Evolutionary conservation across 805 yeast species (phyloP), one percentile per base, ranked within the genome.

Genomic region (Lipomyces lipofer): DNA sequence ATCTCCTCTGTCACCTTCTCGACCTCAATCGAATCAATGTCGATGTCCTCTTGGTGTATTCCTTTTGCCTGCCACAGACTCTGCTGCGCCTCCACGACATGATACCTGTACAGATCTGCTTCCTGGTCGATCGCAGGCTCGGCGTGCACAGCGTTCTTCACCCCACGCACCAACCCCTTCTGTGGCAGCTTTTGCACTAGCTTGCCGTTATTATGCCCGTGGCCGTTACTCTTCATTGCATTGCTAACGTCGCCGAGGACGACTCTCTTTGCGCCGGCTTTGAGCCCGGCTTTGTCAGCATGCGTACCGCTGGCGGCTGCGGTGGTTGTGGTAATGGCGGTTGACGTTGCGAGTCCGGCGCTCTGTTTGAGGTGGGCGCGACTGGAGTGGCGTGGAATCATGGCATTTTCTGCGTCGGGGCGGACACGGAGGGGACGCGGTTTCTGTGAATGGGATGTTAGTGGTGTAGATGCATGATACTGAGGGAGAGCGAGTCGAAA

Each of bases 191-290:
- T 50, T 48, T 56, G 59, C 2, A 48, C 45, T 8, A 56, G 51
- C 49, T 56, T 56, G 10, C 58, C 58, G 33, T 40, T 52, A n/a
- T 46, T 43, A 17, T 30, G 25, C 4, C 35, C 32, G n/a, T 27
- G 2, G 25, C 43, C 25, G 4, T 40, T n/a, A 15, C 32, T 12
- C 40, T 49, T 48, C 33, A 51, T 21, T 3, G 58, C 55, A 33
- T 57, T 57, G 46, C 60, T 55, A 21, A 58, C 62, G 28, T 58
- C 62, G 9, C 60, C 59, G 6, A 58, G 50, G 8, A 54, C 61
- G n/a, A 56, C 55, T 13, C 61, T 56, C 44, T 49, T 55, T 21
- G 59, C 53, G 17, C 59, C 61, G 33, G 60, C 60, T 28, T 54
- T 57, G 27, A 55, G 45, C 7, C 60, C 56, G 10, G 35, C n/a